These are phyloP conservation scores for Tetradesmus obliquus DNA, from an alignment of 139 green algal genomes.

Conservation along the genomic window DNA sequence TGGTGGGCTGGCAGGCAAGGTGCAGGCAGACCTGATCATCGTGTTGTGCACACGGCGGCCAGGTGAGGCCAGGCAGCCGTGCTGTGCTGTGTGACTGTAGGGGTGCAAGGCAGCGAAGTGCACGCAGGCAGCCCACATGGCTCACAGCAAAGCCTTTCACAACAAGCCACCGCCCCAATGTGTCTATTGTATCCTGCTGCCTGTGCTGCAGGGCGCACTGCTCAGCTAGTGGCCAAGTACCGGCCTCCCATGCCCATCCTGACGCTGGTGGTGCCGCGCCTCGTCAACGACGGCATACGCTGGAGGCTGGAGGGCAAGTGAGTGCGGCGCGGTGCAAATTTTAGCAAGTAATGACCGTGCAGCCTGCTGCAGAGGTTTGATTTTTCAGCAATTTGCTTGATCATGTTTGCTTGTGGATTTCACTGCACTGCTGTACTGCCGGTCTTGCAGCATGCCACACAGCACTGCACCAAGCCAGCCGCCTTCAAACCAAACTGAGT, in stretches of 20 bases:
- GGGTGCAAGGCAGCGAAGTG: background rate
- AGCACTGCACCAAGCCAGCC: too few relatives aligned
- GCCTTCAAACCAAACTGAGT: too few relatives aligned
- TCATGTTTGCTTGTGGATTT: background rate
- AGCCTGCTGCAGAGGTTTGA: background rate
- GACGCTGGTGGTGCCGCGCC: slow-evolving; percentile 86
- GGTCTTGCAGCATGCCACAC: too few relatives aligned
- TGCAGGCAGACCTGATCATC: background rate
- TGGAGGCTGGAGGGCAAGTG: slow-evolving; percentile 80
- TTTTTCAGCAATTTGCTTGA: too few relatives aligned
- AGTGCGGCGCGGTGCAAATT: background rate
- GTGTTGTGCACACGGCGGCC: background rate
- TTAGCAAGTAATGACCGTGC: background rate
- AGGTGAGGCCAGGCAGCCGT: too few relatives aligned
- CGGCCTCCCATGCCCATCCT: slow-evolving; percentile 87
- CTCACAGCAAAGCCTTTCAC: background rate
- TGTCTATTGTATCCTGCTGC: background rate
- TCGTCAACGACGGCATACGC: slow-evolving; percentile 78
- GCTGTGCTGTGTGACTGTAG: background rate
- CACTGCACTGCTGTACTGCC: too few relatives aligned
- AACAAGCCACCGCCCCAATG: background rate
- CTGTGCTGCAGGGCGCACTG: slow-evolving; percentile 73
- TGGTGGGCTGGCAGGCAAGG: background rate
- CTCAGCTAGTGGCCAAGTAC: slow-evolving; percentile 88
- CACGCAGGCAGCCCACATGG: background rate